Evolutionary conservation across 345 rosid species (phyloP).

Genomic region (Erodium maritimum): DNA sequence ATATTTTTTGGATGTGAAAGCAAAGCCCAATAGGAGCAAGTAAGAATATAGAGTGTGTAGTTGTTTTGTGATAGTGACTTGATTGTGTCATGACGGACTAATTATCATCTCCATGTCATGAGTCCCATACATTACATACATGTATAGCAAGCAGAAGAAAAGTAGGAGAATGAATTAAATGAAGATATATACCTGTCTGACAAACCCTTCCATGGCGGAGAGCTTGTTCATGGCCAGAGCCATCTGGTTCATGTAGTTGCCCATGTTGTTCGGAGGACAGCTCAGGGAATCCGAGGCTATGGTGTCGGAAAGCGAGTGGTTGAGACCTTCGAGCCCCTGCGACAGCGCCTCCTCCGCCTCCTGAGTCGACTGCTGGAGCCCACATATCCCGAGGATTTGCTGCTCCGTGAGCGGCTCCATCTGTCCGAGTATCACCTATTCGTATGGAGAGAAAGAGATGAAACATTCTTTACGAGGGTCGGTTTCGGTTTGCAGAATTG

Average conservation of each 20-base stretch:
- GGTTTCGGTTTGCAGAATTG: neutral
- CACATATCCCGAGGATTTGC: slow-evolving; percentile 79
- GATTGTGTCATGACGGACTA: too few relatives aligned
- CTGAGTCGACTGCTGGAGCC: slow-evolving; percentile 78
- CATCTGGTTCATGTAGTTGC: slow-evolving; percentile 95
- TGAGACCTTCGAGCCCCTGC: slow-evolving; percentile 74
- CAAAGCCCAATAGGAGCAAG: too few relatives aligned
- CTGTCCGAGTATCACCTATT: slow-evolving; percentile 60
- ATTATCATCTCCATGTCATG: too few relatives aligned
- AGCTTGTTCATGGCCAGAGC: slow-evolving; percentile 92
- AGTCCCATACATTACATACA: too few relatives aligned
- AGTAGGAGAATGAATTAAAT: neutral
- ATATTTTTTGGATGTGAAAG: too few relatives aligned
- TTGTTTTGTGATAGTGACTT: too few relatives aligned
- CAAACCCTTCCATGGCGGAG: slow-evolving; percentile 73
- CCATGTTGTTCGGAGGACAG: slow-evolving; percentile 56
- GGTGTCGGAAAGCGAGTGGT: slow-evolving; percentile 75
- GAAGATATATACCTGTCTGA: slow-evolving; percentile 57
- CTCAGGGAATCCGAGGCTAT: slow-evolving; percentile 76
- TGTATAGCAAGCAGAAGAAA: neutral
- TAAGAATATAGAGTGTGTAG: too few relatives aligned
- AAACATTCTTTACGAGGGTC: neutral
- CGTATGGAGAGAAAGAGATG: neutral
- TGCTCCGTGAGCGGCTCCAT: slow-evolving; percentile 85
- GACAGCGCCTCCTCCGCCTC: slow-evolving; percentile 89